Conservation (phyloP, 257 asterid species). For the Petunia secreta region DNA sequence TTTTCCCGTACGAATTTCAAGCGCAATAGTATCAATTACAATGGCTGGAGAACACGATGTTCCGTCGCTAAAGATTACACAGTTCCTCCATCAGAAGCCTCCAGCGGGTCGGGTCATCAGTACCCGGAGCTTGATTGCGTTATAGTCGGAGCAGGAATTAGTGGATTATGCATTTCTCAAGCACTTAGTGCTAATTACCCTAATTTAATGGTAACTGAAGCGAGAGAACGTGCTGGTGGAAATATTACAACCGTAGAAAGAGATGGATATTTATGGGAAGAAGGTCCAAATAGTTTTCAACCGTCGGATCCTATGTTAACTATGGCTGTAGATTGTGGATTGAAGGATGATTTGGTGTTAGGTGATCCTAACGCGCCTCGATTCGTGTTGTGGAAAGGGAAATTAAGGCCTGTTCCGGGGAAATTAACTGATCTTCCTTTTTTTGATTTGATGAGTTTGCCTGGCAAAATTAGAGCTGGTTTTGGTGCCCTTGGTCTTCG, state of each 20-base stretch:
- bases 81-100: conserved; percentile 41
- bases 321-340: conserved; percentile 83
- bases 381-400: conserved; percentile 84
- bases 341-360: conserved; percentile 84
- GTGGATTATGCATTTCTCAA: conserved; percentile 90
- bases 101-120: conserved; percentile 19
- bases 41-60: conserved; percentile 46
- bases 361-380: conserved; percentile 98
- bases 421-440: conserved; percentile 73
- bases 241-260: conserved; percentile 82
- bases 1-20: not conserved
- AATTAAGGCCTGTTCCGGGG: conserved; percentile 90
- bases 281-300: conserved; percentile 98
- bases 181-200: conserved; percentile 67
- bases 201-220: conserved; percentile 78
- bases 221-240: conserved; percentile 90
- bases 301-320: conserved; percentile 92
- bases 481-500: conserved; percentile 95
- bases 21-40: conserved; percentile 25
- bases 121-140: conserved; percentile 68
- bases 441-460: conserved; percentile 84
- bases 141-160: conserved; percentile 87
- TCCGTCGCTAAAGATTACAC: conserved; percentile 45
- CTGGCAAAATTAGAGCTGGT: conserved; percentile 94
- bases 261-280: conserved; percentile 98